A percentile compares a stretch with the other conserved stretches of the same genome.
phyloP scores from a whole-genome alignment of 2,329 filamentous ascomycete genomes.

The Sclerotinia nivalis region DNA sequence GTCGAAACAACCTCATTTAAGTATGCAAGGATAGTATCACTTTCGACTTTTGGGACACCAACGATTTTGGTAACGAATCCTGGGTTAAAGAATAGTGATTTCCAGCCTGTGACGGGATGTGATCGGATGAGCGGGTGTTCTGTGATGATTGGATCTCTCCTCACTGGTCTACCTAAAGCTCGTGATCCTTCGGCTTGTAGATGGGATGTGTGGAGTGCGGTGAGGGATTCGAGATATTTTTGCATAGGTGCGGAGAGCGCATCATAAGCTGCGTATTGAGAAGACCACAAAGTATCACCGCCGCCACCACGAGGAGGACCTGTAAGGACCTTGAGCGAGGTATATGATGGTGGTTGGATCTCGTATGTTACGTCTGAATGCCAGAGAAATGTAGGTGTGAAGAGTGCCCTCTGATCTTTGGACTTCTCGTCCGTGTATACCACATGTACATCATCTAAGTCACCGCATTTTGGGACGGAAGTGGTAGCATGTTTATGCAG shows the following conservation, averaged over 20 bases:
- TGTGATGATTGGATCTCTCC: slow-evolving; percentile 55
- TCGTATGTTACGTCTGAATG: slow-evolving; percentile 54
- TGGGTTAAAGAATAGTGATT: slow-evolving; percentile 59
- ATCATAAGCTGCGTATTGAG: slow-evolving; percentile 60
- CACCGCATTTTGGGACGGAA: slow-evolving; percentile 49
- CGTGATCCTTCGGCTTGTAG: slow-evolving; percentile 53
- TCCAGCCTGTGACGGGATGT: slow-evolving; percentile 63
- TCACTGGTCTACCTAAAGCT: slow-evolving; percentile 43
- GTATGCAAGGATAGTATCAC: slow-evolving; percentile 52
- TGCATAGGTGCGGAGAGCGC: slow-evolving; percentile 56
- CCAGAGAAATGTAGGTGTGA: slow-evolving; percentile 53
- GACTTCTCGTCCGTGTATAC: slow-evolving; percentile 55
- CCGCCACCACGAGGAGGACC: slow-evolving; percentile 56
- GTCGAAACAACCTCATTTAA: slow-evolving; percentile 57
- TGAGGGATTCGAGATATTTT: slow-evolving; percentile 58
- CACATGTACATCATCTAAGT: slow-evolving; percentile 57
- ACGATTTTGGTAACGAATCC: slow-evolving; percentile 59
- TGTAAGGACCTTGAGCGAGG: slow-evolving; percentile 54
- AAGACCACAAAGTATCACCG: slow-evolving; percentile 59
- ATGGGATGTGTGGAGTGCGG: slow-evolving; percentile 55
- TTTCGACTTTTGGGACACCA: slow-evolving; percentile 58
- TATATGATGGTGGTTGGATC: slow-evolving; percentile 58
- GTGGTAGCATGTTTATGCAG: slow-evolving; percentile 59
- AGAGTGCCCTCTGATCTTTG: slow-evolving; percentile 54
- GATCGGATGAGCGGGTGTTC: slow-evolving; percentile 59